Base-by-base conservation (phyloP, 2,329 filamentous ascomycete species). In the Talaromyces sp. region DNA sequence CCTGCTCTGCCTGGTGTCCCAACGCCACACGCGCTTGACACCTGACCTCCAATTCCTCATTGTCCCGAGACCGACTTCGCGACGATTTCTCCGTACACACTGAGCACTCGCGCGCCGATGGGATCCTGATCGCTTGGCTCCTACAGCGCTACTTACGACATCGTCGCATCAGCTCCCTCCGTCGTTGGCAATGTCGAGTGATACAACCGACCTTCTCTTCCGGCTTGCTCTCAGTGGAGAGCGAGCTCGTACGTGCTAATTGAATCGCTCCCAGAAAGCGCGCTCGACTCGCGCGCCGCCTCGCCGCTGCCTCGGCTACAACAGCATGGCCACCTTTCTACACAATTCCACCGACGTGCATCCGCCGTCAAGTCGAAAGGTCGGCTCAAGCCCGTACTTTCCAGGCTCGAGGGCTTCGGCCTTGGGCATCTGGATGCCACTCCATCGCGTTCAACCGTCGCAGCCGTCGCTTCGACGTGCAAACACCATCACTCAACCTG, bases 401-500 rank as follows among this genome's bases (percentile, higher is more conserved):
- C 27, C 43, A 41, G 26, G 21, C 24, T 58, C 53, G n/a, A 35
- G 55, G 51, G 46, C 56, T 11, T 66, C 63, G 62, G 64, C 61
- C 41, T 57, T 56, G 24, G 52, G 41, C 21, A 43, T 58, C 29
- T 53, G 43, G 31, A 35, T 38, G n/a, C 27, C 56, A 27, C 55
- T 58, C 64, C 53, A 66, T 64, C 41, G 55, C 55, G 27, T 57
- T 32, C 65, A 64, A 24, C 64, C 65, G 64, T 61, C 65, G 62
- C 66, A 67, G 52, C 67, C 61, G 17, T 64, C 64, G 60, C 63
- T 77, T 49, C 71, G 73, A 64, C 71, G 74, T 51, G 74, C 74
- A 54, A 72, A 77, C 58, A 77, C 75, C 6, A 71, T 76, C 56
- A 68, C 73, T 62, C 72, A 75, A 61, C 67, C 68, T 51, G 70